Base-by-base conservation (phyloP, 371 early-diverging fungal genomes). In the Saksenaea oblongispora region DNA sequence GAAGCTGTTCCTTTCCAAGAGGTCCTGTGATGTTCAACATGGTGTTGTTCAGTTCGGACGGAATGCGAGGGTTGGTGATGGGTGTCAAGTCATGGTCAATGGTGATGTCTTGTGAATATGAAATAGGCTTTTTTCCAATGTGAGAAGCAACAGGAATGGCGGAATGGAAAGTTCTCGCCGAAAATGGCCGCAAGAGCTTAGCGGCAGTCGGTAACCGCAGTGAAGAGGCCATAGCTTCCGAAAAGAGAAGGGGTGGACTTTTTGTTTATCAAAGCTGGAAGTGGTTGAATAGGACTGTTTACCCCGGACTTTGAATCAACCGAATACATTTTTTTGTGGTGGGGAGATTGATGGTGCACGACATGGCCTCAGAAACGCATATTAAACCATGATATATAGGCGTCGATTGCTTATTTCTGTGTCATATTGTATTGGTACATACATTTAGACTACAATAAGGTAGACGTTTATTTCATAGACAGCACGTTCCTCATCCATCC, bases 11-110 rank as follows among this genome's bases (percentile, higher is more conserved):
- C 47, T 85, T 74, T 26, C 96, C 97, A 8, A 91, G 72, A 1
- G 97, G 96, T 0, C 98, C 98, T 0, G 67, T 88, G 11, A 98
- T 90, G 51, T 73, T 81, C 10, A 94, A 75, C 11, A 78, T 84
- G 9, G 88, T 89, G 60, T 84, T 88, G 71, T 87, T 71, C n/a
- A 82, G 65, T 66, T 86, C 87, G 34, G 85, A 79, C 64, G 85
- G 78, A 69, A 88, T 80, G 72, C 86, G 82, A 61, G 89, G 81
- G 36, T 77, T 74, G 37, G 67, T 65, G 56, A 79, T 79, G 53
- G 86, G 85, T 63, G 86, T 83, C 57, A 67, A 67, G 74, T 80
- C 85, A 70, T 89, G 83, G 15, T 79, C 73, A 56, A 94, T 71
- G 53, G 70, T 69, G 26, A 94, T 89, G 37, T 88, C 89, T 51